Evolutionary conservation across 2,329 filamentous ascomycete genomes (phyloP).

Genomic region (Colletotrichum navitas): DNA sequence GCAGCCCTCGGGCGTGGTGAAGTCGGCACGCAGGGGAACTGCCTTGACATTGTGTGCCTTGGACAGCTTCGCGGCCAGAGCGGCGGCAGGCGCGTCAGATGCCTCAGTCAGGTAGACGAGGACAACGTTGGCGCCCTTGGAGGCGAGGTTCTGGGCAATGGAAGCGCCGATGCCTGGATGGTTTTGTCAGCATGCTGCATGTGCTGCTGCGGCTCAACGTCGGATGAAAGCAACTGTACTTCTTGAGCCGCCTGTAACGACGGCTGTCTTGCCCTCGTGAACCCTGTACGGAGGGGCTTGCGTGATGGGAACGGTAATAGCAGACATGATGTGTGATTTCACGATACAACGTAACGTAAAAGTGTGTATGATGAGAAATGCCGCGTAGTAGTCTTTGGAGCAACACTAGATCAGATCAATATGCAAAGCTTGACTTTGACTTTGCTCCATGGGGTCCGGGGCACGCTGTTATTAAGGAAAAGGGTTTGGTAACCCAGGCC

Average conservation of each 20-base stretch:
- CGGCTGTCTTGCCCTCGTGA: conserved; percentile 61
- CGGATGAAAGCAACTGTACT: conserved; percentile 49
- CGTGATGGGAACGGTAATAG: conserved; percentile 33
- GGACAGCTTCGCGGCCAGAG: conserved; percentile 61
- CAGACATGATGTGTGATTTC: not conserved
- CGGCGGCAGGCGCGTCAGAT: conserved; percentile 60
- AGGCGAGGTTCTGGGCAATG: conserved; percentile 68
- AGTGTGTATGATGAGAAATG: not conserved
- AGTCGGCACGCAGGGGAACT: conserved; percentile 71
- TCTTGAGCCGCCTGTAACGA: conserved; percentile 65
- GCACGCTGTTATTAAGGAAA: conserved; percentile 32
- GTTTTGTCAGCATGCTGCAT: conserved; percentile 24
- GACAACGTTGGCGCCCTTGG: conserved; percentile 70
- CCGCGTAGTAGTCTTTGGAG: not conserved
- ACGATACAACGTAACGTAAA: not conserved
- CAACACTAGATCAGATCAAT: conserved; percentile 2
- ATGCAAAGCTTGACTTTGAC: not conserved
- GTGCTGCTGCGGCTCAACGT: not conserved
- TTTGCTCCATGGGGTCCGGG: conserved; percentile 14
- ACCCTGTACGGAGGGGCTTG: conserved; percentile 43
- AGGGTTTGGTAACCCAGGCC: not conserved
- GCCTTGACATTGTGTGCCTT: conserved; percentile 63
- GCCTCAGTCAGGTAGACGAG: conserved; percentile 71
- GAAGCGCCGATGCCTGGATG: conserved; percentile 70
- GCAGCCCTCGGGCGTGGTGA: conserved; percentile 68